These are phyloP conservation scores for Xanthoparmelia taractica DNA, from an alignment of 495 filamentous ascomycete genomes.

Conservation along the genomic window DNA sequence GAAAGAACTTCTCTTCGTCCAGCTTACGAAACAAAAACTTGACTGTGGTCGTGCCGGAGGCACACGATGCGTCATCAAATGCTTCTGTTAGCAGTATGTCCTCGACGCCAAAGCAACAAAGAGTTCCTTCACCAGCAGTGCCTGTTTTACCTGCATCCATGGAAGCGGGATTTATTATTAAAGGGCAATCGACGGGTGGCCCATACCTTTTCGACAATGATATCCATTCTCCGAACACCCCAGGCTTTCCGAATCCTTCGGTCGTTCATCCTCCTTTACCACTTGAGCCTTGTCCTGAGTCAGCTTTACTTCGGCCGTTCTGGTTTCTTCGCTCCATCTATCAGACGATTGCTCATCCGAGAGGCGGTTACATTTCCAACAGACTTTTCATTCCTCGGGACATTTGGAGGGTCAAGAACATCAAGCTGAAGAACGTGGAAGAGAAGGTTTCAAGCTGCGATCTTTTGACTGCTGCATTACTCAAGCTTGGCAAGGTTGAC, in stretches of 20 bases:
- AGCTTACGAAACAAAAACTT: conserved; percentile 66
- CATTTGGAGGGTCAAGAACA: conserved; percentile 87
- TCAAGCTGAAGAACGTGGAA: conserved; percentile 82
- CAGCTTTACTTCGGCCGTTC: conserved; percentile 79
- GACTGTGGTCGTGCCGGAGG: conserved; percentile 66
- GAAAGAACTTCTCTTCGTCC: conserved; percentile 74
- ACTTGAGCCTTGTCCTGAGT: conserved; percentile 86
- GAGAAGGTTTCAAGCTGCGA: conserved; percentile 96
- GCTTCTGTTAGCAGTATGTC: conserved; percentile 68
- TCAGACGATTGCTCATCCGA: conserved; percentile 84
- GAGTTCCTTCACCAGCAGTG: conserved; percentile 41
- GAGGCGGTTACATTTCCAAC: conserved; percentile 84
- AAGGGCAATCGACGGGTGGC: conserved; percentile 54
- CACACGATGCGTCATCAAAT: conserved; percentile 57
- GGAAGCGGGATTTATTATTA: conserved; percentile 46
- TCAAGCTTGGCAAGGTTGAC: conserved; percentile 75
- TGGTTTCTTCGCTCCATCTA: conserved; percentile 94
- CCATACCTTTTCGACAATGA: conserved; percentile 79
- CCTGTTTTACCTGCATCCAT: conserved; percentile 66
- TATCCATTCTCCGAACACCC: conserved; percentile 64
- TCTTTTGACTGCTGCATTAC: conserved; percentile 78
- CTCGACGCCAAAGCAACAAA: conserved; percentile 45
- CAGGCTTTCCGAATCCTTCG: conserved; percentile 57
- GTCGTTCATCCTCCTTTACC: conserved; percentile 56
- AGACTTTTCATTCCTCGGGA: conserved; percentile 87